phyloP scores from a whole-genome alignment of 2,329 filamentous ascomycete genomes.

The Aspergillus sojae region DNA sequence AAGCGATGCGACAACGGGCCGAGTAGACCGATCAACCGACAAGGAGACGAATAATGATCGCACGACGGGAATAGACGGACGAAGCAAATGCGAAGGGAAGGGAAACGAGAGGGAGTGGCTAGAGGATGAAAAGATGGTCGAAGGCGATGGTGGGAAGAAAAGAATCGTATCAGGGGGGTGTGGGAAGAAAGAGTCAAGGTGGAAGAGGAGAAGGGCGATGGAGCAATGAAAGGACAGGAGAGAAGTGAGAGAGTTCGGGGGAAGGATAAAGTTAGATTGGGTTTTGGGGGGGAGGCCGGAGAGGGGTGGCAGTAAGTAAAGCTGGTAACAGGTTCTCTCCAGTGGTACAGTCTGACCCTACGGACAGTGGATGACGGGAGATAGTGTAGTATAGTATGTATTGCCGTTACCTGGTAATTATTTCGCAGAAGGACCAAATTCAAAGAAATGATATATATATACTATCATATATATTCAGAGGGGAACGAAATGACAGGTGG shows the following conservation, averaged over 20 bases:
- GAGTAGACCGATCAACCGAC: constrained; percentile 20
- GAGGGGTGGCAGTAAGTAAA: constrained; percentile 16
- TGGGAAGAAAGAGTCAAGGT: constrained; percentile 8
- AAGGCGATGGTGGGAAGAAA: constrained; percentile 9
- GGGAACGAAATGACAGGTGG: neutral
- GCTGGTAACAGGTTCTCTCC: constrained; percentile 1
- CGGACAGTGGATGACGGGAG: constrained; percentile 5
- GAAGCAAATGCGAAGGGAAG: constrained; percentile 5
- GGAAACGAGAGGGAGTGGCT: constrained; percentile 4
- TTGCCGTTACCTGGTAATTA: neutral
- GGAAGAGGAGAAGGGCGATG: constrained; percentile 18
- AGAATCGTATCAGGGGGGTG: constrained; percentile 14
- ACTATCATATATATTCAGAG: neutral
- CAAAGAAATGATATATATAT: neutral
- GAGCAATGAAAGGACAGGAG: constrained; percentile 17
- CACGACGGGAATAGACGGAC: constrained; percentile 12
- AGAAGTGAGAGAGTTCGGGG: constrained; percentile 16
- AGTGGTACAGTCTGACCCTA: constrained; percentile 7
- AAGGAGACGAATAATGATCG: constrained; percentile 13
- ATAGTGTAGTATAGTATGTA: neutral
- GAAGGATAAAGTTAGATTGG: constrained; percentile 21
- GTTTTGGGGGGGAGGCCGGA: constrained; percentile 17
- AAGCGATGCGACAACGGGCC: constrained; percentile 25
- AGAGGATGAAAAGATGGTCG: constrained; percentile 15
- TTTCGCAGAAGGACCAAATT: neutral